These are phyloP conservation scores for Linnemannia zychae DNA, from an alignment of 192 early-diverging fungal genomes.

Conservation along the genomic window DNA sequence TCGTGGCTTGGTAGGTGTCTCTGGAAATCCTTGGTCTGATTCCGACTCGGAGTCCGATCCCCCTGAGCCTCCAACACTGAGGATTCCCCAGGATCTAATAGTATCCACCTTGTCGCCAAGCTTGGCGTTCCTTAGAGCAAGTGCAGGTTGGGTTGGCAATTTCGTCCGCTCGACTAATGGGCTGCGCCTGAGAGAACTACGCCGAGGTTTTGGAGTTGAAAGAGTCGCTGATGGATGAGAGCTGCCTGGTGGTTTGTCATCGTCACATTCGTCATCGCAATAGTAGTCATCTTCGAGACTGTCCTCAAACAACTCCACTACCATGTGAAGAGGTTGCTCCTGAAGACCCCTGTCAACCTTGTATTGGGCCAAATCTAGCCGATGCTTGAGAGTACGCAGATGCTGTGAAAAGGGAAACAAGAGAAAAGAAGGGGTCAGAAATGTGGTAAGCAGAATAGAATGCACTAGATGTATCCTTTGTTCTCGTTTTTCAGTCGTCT, in stretches of 20 bases:
- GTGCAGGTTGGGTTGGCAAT: not conserved
- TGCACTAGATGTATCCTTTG: not conserved
- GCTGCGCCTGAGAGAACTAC: not conserved
- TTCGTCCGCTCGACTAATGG: not conserved
- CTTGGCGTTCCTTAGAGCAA: not conserved
- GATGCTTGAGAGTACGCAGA: constrained; percentile 11
- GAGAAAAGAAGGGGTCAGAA: not conserved
- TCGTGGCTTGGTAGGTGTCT: not conserved
- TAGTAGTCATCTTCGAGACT: constrained; percentile 13
- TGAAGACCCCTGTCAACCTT: constrained; percentile 38
- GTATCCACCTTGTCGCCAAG: not conserved
- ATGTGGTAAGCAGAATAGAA: not conserved
- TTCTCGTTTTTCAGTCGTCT: no score
- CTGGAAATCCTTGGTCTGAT: constrained; percentile 3
- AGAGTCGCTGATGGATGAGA: not conserved
- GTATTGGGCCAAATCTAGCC: constrained; percentile 14
- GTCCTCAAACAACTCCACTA: constrained; percentile 42
- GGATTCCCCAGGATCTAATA: not conserved
- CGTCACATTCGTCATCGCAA: constrained; percentile 7
- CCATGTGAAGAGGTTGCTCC: constrained; percentile 47
- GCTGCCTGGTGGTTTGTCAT: not conserved
- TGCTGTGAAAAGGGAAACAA: not conserved
- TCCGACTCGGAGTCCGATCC: not conserved
- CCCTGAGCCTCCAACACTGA: not conserved
- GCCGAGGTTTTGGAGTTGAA: not conserved